Conservation (phyloP, 345 rosid genomes). For the Orychophragmus violaceus region DNA sequence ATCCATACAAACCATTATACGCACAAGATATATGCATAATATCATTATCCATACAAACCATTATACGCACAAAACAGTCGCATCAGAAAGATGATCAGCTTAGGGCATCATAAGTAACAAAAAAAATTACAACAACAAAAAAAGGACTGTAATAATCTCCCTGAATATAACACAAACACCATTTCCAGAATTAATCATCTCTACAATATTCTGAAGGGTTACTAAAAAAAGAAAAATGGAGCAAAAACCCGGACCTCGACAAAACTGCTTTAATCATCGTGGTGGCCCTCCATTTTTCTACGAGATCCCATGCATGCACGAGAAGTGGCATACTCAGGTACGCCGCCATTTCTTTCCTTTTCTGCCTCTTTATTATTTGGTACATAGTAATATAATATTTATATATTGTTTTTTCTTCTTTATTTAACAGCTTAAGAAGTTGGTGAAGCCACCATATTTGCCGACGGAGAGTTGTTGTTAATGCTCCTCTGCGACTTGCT, state of each 20-base stretch:
- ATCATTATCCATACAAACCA: neutral
- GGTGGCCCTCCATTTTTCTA: slow-evolving; percentile 34
- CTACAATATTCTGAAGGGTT: slow-evolving; percentile 19
- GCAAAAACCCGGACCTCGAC: slow-evolving; percentile 19
- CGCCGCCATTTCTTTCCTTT: slow-evolving; percentile 1
- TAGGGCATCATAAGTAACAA: neutral
- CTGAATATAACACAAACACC: slow-evolving; percentile 22
- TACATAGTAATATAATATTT: slow-evolving; percentile 11
- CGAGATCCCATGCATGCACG: slow-evolving; percentile 39
- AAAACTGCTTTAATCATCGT: neutral
- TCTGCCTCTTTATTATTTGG: neutral
- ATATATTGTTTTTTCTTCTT: neutral
- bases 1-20: neutral
- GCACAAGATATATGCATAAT: no score
- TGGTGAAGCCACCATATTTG: slow-evolving; percentile 22
- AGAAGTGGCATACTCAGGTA: slow-evolving; percentile 31
- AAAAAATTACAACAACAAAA: neutral
- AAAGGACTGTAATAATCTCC: slow-evolving; percentile 3
- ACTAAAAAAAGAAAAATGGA: slow-evolving; percentile 4
- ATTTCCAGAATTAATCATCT: slow-evolving; percentile 20
- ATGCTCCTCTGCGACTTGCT: slow-evolving; percentile 62
- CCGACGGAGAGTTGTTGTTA: slow-evolving; percentile 38
- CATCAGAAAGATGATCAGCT: slow-evolving; percentile 5
- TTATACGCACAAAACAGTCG: neutral
- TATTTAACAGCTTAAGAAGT: slow-evolving; percentile 26